phyloP scores from a whole-genome alignment of 805 yeast genomes.

The Wickerhamomyces ciferrii region DNA sequence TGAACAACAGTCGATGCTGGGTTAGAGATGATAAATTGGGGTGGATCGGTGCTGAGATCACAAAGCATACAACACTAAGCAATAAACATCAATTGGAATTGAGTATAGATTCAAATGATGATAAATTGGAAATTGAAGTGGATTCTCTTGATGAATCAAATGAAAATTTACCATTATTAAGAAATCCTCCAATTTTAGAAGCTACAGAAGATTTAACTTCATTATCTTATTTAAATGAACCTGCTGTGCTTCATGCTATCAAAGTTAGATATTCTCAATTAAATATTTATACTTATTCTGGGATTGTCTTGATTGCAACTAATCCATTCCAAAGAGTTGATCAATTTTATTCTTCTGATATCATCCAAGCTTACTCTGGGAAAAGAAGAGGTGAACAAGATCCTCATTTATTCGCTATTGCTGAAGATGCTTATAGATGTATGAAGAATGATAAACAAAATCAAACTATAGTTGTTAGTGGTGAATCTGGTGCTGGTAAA shows the following conservation, averaged over 20 bases:
- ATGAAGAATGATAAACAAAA: conserved; percentile 83
- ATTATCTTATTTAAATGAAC: conserved; percentile 89
- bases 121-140: conserved; percentile 42
- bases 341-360: conserved; percentile 84
- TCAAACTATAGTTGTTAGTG: conserved; percentile 95
- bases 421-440: conserved; percentile 94
- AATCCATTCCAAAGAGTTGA: conserved; percentile 94
- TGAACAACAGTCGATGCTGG: conserved; percentile 58
- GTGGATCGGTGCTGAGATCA: conserved; percentile 68
- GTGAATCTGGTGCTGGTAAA: conserved; percentile 99
- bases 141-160: conserved; percentile 25
- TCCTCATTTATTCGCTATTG: conserved; percentile 95
- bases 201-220: conserved; percentile 93
- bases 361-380: conserved; percentile 92
- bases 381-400: conserved; percentile 91
- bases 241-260: conserved; percentile 93
- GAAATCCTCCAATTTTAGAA: conserved; percentile 90
- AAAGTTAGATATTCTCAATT: conserved; percentile 83
- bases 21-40: conserved; percentile 64
- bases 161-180: conserved; percentile 63
- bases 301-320: conserved; percentile 93
- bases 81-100: conserved; percentile 45
- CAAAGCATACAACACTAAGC: conserved; percentile 35
- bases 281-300: conserved; percentile 92
- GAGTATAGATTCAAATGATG: conserved; percentile 44